These are phyloP conservation scores for Fusarium globosum DNA, from an alignment of 2,329 filamentous ascomycete genomes.

Conservation along the genomic window DNA sequence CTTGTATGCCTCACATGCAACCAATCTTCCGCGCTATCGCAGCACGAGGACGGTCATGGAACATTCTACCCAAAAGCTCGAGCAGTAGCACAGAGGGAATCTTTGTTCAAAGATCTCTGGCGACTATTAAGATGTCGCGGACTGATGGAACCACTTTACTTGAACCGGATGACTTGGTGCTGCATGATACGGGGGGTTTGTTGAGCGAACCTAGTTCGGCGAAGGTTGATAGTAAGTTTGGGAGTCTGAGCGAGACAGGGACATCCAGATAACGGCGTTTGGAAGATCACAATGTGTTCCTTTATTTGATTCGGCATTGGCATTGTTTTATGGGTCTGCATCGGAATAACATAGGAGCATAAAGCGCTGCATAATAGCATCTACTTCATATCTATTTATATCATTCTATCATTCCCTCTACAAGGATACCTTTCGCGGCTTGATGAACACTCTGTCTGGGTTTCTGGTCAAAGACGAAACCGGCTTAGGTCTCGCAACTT, in stretches of 20 bases:
- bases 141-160: background rate
- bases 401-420: background rate
- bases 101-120: background rate
- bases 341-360: background rate
- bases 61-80: background rate
- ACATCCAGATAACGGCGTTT: background rate
- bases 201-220: background rate
- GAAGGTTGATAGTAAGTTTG: background rate
- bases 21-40: background rate
- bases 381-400: background rate
- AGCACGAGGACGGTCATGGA: background rate
- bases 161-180: background rate
- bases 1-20: conserved; percentile 2
- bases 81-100: background rate
- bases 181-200: background rate
- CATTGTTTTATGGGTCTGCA: fast-evolving
- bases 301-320: fast-evolving
- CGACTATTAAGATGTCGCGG: background rate
- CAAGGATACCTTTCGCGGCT: background rate
- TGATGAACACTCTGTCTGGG: conserved; percentile 6
- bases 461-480: conserved; percentile 2
- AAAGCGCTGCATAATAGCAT: too few species aligned
- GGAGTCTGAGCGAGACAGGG: background rate
- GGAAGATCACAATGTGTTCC: fast-evolving
- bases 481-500: background rate